Conservation (phyloP, 768 basidiomycete species). For the Suillus clintonianus region DNA sequence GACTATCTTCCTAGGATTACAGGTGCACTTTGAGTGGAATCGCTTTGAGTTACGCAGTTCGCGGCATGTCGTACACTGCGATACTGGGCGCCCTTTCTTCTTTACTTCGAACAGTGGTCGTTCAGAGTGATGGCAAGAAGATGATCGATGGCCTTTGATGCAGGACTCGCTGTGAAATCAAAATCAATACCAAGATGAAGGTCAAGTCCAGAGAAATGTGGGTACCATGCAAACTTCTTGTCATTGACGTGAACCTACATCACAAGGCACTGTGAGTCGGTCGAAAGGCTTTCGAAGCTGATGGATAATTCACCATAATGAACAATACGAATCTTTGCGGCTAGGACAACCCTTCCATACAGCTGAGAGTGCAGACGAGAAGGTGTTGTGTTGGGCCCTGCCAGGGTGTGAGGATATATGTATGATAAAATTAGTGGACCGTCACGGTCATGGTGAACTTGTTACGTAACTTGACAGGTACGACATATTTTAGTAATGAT, state of each 20-base stretch:
- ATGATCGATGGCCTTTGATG: constrained; percentile 93
- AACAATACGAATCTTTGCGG: neutral
- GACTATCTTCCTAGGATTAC: constrained; percentile 44
- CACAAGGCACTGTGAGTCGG: neutral
- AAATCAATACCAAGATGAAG: constrained; percentile 14
- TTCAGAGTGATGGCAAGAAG: constrained; percentile 82
- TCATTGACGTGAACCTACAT: constrained; percentile 70
- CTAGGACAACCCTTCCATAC: neutral
- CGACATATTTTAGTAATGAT: too few species aligned
- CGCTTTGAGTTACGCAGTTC: constrained; percentile 78
- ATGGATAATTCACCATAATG: constrained; percentile 22
- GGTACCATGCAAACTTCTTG: constrained; percentile 74
- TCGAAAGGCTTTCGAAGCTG: neutral
- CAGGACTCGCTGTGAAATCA: constrained; percentile 70
- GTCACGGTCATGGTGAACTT: neutral
- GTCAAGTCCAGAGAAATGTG: neutral
- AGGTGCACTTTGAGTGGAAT: constrained; percentile 82
- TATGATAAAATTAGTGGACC: neutral
- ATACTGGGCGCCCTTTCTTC: constrained; percentile 90
- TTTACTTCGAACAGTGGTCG: constrained; percentile 92
- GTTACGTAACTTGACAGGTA: neutral
- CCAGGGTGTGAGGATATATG: neutral
- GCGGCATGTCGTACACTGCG: constrained; percentile 86
- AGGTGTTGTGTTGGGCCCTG: neutral
- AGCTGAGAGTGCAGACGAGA: neutral